Evolutionary conservation across 768 basidiomycete genomes (phyloP), one percentile per base, ranked within the genome.

Genomic region (Kwoniella sp.): DNA sequence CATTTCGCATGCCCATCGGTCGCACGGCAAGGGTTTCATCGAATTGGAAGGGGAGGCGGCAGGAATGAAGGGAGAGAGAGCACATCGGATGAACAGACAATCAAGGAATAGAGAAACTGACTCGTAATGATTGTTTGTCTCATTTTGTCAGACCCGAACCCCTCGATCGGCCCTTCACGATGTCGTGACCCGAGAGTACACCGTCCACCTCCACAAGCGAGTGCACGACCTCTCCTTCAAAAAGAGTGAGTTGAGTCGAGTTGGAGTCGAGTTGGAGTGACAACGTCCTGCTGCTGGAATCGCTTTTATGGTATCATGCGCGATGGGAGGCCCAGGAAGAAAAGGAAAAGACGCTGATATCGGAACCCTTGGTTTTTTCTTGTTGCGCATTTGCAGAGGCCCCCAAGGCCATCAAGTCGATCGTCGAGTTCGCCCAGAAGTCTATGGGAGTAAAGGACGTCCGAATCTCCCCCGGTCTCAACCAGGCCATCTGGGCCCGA

Each of bases 181-280:
- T 82, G 95, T 97, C 84, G 95, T 97, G 71, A 91, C 94, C 72
- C 89, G 94, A 79, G 95, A 99, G 82, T 96, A 97, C 89, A 97
- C 95, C 79, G 90, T 97, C 85, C 92, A 96, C 84, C 84, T 97
- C 45, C 93, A 96, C 89, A 96, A 95, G 83, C 89, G 84, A 73
- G 92, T 93, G 48, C 91, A 93, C 83, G 91, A 90, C 73, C 87
- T 89, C 66, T 89, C 90, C 48, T 97, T 96, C 87, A 97, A 97
- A 85, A 95, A 95, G 87, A 90, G 94, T 74, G 62, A 61, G 79
- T 75, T n/a, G 37, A 5, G 26, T 11, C 23, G 41, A 3, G 9
- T 17, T 45, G 20, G 4, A 45, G 5, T 37, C 13, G 34, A 37
- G n/a, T n/a, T n/a, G n/a, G n/a, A n/a, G n/a, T n/a, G n/a, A n/a